Evolutionary conservation across 1,284 basidiomycete genomes (phyloP).

Genomic region (Hypsizygus ulmarius): DNA sequence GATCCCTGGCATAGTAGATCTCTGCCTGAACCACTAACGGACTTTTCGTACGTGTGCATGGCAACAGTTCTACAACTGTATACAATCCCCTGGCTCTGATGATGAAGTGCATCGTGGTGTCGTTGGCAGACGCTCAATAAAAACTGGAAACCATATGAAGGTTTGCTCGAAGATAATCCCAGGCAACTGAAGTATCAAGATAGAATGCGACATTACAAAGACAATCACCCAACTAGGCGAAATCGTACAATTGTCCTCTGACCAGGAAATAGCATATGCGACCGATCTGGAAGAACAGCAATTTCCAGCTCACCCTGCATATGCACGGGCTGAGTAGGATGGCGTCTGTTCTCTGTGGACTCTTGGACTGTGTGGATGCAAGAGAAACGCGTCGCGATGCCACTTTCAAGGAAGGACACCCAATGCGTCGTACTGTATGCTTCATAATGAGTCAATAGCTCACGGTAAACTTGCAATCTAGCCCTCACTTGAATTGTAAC

Average conservation of each 20-base stretch:
- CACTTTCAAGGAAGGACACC: constrained; percentile 22
- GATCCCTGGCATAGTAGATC: too few species aligned
- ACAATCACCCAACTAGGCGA: constrained; percentile 41
- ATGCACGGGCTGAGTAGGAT: constrained; percentile 18
- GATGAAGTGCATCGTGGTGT: too few species aligned
- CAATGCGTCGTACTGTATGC: constrained; percentile 9
- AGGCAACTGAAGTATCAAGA: too few species aligned
- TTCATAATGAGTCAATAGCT: neutral
- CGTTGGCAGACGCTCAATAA: too few species aligned
- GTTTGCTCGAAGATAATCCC: too few species aligned
- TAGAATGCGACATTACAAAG: too few species aligned
- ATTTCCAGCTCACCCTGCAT: constrained; percentile 53
- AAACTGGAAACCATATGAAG: too few species aligned
- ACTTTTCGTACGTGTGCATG: too few species aligned
- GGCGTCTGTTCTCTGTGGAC: neutral
- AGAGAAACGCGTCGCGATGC: constrained; percentile 17
- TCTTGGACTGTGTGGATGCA: constrained; percentile 3
- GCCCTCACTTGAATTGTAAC: constrained; percentile 40
- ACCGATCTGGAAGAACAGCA: constrained; percentile 46
- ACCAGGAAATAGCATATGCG: constrained; percentile 49
- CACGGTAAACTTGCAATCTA: neutral
- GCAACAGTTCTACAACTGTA: too few species aligned
- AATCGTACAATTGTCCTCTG: constrained; percentile 51
- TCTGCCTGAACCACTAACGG: too few species aligned
- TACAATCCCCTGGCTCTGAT: too few species aligned